Conservation (phyloP, 768 basidiomycete species). For the Hortiboletus flavorubellus region DNA sequence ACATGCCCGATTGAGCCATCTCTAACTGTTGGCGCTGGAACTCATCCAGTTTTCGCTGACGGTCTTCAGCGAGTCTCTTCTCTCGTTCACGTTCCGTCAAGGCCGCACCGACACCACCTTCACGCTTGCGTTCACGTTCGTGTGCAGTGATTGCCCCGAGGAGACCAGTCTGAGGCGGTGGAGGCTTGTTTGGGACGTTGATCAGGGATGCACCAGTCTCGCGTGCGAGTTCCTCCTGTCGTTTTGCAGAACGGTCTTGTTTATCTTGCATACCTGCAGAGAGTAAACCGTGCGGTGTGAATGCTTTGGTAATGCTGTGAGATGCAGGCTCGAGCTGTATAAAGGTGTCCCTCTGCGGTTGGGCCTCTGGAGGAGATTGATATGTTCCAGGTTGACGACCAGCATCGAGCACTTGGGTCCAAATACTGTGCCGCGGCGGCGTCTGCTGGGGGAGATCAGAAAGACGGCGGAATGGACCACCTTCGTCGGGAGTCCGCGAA, state of each 20-base stretch:
- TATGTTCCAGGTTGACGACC: slow-evolving; percentile 47
- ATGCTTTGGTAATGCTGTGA: slow-evolving; percentile 85
- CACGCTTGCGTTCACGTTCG: slow-evolving; percentile 90
- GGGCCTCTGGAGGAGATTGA: slow-evolving; percentile 34
- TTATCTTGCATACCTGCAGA: slow-evolving; percentile 95
- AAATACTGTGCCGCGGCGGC: slow-evolving; percentile 66
- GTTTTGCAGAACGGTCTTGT: slow-evolving; percentile 92
- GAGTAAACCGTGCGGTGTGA: slow-evolving; percentile 90
- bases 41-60: slow-evolving; percentile 90
- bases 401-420: slow-evolving; percentile 87
- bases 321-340: slow-evolving; percentile 72
- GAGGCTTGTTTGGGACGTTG: slow-evolving; percentile 94
- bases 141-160: slow-evolving; percentile 95
- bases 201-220: slow-evolving; percentile 90
- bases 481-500: slow-evolving; percentile 56
- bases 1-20: slow-evolving; percentile 83
- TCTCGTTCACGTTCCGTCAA: slow-evolving; percentile 95
- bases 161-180: slow-evolving; percentile 91
- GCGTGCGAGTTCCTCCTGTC: slow-evolving; percentile 90
- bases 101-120: slow-evolving; percentile 92
- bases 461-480: slow-evolving; percentile 51
- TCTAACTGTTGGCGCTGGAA: slow-evolving; percentile 86
- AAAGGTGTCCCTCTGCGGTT: slow-evolving; percentile 48
- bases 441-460: slow-evolving; percentile 48
- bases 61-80: slow-evolving; percentile 85